phyloP scores from a whole-genome alignment of 2,329 filamentous ascomycete species.

The Calonectria montana region DNA sequence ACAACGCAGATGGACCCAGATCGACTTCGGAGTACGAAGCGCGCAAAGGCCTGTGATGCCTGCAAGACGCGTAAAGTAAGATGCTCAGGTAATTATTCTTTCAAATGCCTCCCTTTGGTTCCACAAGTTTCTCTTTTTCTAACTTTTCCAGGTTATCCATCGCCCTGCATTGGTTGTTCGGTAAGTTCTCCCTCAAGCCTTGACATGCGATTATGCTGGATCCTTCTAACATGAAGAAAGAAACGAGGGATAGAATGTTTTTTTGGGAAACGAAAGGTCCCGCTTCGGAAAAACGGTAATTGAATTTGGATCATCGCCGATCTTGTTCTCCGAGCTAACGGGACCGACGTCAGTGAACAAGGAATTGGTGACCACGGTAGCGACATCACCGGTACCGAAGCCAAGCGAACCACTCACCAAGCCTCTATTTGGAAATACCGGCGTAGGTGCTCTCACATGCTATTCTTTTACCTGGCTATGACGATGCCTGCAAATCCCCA shows the following conservation, averaged over 20 bases:
- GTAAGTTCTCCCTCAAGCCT: conserved; percentile 17
- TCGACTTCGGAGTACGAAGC: conserved; percentile 26
- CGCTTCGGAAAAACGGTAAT: conserved; percentile 33
- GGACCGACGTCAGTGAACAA: conserved; percentile 25
- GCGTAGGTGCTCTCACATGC: neutral
- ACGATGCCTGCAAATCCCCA: neutral
- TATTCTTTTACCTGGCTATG: neutral
- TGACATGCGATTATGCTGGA: neutral
- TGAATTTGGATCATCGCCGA: neutral
- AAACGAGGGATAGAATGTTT: conserved; percentile 22
- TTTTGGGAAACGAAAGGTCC: conserved; percentile 35
- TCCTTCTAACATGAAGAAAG: neutral
- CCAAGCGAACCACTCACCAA: conserved; percentile 1
- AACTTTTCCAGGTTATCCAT: conserved; percentile 28
- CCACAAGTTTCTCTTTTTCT: neutral
- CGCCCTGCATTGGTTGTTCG: conserved; percentile 31
- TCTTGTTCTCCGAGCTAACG: conserved; percentile 10
- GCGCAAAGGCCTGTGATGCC: conserved; percentile 36
- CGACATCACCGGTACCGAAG: neutral
- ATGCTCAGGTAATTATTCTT: conserved; percentile 31
- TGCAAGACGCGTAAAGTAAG: conserved; percentile 38
- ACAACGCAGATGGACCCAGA: conserved; percentile 8
- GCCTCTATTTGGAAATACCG: neutral
- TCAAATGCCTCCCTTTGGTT: neutral
- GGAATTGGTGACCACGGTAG: conserved; percentile 12